Evolutionary conservation across 176 grass and related monocot genomes (phyloP).

Genomic region (Alopecurus myosuroides): DNA sequence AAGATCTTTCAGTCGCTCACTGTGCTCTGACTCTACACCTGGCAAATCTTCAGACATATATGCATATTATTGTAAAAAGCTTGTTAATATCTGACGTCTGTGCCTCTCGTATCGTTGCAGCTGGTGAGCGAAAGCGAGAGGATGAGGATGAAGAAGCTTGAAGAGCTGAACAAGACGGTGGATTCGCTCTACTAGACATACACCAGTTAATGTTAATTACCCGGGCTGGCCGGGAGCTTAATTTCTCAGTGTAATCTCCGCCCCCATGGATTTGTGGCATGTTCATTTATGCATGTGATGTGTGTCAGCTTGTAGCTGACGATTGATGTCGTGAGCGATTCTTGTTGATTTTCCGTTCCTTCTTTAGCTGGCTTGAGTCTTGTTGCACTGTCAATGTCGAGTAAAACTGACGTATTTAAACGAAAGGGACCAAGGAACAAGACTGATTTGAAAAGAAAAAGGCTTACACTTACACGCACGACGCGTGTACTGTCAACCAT

Average conservation of each 20-base stretch:
- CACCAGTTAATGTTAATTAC: not conserved
- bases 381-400: slow-evolving; percentile 36
- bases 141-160: slow-evolving; percentile 96
- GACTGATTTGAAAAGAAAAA: not conserved
- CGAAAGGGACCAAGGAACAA: not conserved
- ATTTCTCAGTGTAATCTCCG: slow-evolving; percentile 8
- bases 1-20: not conserved
- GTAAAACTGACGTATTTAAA: slow-evolving; percentile 46
- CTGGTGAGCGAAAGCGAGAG: slow-evolving; percentile 91
- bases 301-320: slow-evolving; percentile 26
- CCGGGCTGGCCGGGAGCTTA: not conserved
- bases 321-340: not conserved
- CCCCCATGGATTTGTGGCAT: slow-evolving; percentile 26
- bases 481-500: not conserved
- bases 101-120: slow-evolving; percentile 15
- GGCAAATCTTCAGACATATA: not conserved
- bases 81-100: not conserved
- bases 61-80: too few species aligned
- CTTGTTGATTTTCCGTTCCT: not conserved
- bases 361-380: not conserved
- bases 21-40: not conserved
- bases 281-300: not conserved
- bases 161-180: slow-evolving; percentile 88
- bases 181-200: slow-evolving; percentile 67
- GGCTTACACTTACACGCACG: too few species aligned